Evolutionary conservation across 257 asterid species (phyloP), one percentile per base, ranked within the genome.

Genomic region (Capsicum chinense): DNA sequence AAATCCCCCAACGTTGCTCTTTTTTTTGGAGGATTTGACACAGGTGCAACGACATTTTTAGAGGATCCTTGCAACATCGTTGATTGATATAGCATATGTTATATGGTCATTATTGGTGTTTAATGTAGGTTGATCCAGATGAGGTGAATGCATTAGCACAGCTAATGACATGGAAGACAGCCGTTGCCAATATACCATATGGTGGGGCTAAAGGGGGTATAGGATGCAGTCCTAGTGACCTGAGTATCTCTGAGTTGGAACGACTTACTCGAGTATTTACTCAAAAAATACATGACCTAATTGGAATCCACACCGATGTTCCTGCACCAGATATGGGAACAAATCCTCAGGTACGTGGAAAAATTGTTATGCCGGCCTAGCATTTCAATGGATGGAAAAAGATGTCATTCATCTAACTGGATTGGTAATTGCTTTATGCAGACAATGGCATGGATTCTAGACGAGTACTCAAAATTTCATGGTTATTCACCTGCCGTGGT

Each of bases 161-260:
- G 80, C 82, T 96, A 35, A 96, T 96, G 99, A 96, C 99, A 42
- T 96, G 99, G 99, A 96, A 96, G 88, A 93, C 98, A n/a, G 98
- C 98, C 0, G 98, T 96, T 5, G 98, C 98, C 7, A 92, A 96
- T 90, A 91, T 96, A 57, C 99, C 99, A 11, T 96, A 96, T 58
- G 99, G 99, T 14, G 99, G 99, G 17, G 99, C 98, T 48, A 96
- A 96, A 83, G 99, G 99, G 73, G 99, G 99, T 7, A 94, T 96
- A 37, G 99, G 99, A 39, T 95, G 98, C 85, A 88, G 83, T 35
- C 98, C 99, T 2, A 88, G 93, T 6, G 97, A 93, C 0, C 78
- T 96, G 86, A 91, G 91, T 85, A 17, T 86, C 16, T 90, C 98
- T 7, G 99, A 96, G 90, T 93, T 94, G 0, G 99, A 96, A 83